Conservation (phyloP, 108 stramenopile species). For the Pseudonitzschia delicatissima region DNA sequence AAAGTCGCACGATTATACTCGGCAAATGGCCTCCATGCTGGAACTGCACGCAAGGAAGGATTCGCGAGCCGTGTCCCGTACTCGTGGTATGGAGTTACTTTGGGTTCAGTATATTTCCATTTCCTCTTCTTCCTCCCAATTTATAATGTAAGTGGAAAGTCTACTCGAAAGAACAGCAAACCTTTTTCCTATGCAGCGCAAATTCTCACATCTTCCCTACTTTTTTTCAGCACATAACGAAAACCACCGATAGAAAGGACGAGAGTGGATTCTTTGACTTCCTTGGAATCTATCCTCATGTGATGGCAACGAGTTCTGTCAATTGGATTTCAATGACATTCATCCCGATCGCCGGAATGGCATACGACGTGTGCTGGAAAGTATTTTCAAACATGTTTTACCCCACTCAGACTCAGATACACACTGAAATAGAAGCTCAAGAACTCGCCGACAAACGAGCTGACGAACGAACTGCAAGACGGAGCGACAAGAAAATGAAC, state of each 20-base stretch:
- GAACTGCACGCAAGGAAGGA: slow-evolving; percentile 48
- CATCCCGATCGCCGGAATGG: slow-evolving; percentile 56
- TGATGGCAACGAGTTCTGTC: slow-evolving; percentile 63
- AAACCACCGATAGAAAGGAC: neutral
- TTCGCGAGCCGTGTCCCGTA: slow-evolving; percentile 64
- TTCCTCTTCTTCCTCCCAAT: slow-evolving; percentile 62
- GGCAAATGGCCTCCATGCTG: slow-evolving; percentile 64
- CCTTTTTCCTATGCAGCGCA: slow-evolving; percentile 13
- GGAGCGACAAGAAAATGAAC: neutral
- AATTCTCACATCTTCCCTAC: slow-evolving; percentile 2
- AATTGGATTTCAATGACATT: slow-evolving; percentile 69
- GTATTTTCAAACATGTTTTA: slow-evolving; percentile 79
- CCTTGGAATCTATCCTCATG: slow-evolving; percentile 26
- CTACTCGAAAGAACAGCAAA: neutral
- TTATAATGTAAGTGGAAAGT: slow-evolving; percentile 40
- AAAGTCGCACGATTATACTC: slow-evolving; percentile 63
- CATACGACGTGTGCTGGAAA: slow-evolving; percentile 71
- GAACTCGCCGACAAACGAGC: slow-evolving; percentile 10
- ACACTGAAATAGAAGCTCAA: slow-evolving; percentile 58
- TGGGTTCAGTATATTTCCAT: slow-evolving; percentile 54
- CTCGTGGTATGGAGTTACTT: slow-evolving; percentile 64
- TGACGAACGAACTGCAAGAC: neutral
- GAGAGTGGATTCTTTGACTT: neutral
- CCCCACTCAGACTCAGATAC: slow-evolving; percentile 87
- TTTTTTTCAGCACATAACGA: neutral